A percentile compares a stretch with the other conserved stretches of the same genome.
Evolutionary conservation across 805 yeast species (phyloP).

Genomic region (Wickerhamiella australiensis): DNA sequence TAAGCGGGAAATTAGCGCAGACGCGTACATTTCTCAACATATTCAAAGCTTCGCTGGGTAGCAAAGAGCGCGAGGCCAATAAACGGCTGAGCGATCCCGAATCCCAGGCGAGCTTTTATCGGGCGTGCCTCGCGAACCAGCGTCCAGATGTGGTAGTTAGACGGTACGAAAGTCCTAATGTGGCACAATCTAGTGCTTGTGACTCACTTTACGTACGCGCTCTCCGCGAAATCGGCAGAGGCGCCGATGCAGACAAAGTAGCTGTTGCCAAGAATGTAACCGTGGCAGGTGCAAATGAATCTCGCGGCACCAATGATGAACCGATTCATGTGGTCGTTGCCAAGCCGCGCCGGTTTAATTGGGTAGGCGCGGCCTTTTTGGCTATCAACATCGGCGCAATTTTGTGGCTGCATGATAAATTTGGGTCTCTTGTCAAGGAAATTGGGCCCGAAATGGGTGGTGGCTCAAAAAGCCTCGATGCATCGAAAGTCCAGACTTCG

Average conservation of each 20-base stretch:
- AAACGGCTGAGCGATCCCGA: constrained; percentile 52
- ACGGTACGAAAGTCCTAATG: constrained; percentile 88
- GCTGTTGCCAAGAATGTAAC: constrained; percentile 16
- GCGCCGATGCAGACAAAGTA: constrained; percentile 40
- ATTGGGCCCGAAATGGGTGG: constrained; percentile 30
- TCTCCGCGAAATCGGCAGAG: constrained; percentile 60
- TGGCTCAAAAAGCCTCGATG: constrained; percentile 45
- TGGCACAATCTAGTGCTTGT: constrained; percentile 71
- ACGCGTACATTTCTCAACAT: not conserved
- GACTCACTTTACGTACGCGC: constrained; percentile 72
- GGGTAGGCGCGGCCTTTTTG: constrained; percentile 66
- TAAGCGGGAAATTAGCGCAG: not conserved
- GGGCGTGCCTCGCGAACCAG: constrained; percentile 56
- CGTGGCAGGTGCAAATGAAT: constrained; percentile 17
- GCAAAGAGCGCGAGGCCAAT: constrained; percentile 80
- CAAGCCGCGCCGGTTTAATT: constrained; percentile 56
- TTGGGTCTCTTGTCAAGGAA: constrained; percentile 28
- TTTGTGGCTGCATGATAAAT: constrained; percentile 68
- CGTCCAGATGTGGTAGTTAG: constrained; percentile 96
- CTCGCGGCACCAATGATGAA: constrained; percentile 35
- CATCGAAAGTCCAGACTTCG: constrained; percentile 74
- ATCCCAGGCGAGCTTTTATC: constrained; percentile 75
- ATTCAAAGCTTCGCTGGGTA: constrained; percentile 35
- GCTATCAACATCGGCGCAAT: constrained; percentile 61
- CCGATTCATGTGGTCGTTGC: constrained; percentile 92